Evolutionary conservation across 331 rosid species (phyloP), one percentile per base, ranked within the genome.

Genomic region (Rhamnella rubrinervis): DNA sequence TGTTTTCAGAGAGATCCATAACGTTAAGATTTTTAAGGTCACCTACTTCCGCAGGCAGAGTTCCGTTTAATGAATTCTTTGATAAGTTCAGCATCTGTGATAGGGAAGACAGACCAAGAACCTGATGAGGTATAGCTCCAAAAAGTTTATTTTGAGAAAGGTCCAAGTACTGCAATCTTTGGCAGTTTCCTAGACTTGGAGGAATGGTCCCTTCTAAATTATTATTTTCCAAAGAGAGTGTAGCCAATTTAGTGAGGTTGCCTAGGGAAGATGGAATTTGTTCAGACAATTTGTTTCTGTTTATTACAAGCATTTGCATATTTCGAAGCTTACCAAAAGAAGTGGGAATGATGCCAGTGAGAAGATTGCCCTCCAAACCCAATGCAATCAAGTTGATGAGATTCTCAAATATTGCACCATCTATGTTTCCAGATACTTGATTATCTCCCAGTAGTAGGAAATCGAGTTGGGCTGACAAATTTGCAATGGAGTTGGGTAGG

Each of bases 151-250:
- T 75, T 12, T 6, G 17, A 28, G 65, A 75, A 62, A 75, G 5
- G 59, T 52, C 57, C 6, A 75, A 17, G 5, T 14, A 2, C 18
- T 39, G 58, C 25, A 68, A 60, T 9, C 14, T 19, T 62, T 44
- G 12, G 68, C 55, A 52, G 16, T 77, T 77, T 16, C 77, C 70
- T 3, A 66, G 20, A 62, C 67, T 23, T 20, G 40, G 51, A 10
- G 79, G 70, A 67, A 61, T 67, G 8, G 58, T 61, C 26, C 74
- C 79, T 66, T 59, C 53, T 18, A 75, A 60, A 7, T 1, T 39
- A 23, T 77, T 77, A 13, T 21, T 56, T 0, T 12, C 17, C 35
- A 60, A 6, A 8, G 1, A 4, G 1, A 70, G 14, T 17, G 7
- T 0, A 12, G n/a, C n/a, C 49, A 70, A 28, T 19, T 18, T 37